Conservation (phyloP, 1,284 basidiomycete species). For the Marasmius sp. region DNA sequence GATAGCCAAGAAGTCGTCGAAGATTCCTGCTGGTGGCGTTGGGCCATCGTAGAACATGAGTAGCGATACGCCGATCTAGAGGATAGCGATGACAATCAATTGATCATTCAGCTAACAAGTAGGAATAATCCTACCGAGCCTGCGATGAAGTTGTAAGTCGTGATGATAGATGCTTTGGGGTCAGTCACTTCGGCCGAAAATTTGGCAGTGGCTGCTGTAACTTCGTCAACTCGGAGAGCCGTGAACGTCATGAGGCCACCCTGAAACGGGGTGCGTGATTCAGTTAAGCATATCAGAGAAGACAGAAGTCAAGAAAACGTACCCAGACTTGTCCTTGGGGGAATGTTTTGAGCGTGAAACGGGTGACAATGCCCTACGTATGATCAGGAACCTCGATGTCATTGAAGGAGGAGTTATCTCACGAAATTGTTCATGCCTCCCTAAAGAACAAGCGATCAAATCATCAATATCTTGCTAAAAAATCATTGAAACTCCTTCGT, state of each 20-base stretch:
- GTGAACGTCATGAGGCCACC: constrained; percentile 53
- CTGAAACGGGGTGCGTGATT: constrained; percentile 27
- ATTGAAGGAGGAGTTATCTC: constrained; percentile 6
- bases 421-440: constrained; percentile 41
- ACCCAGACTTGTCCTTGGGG: constrained; percentile 52
- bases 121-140: constrained; percentile 32
- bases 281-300: background rate
- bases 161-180: constrained; percentile 61
- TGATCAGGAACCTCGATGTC: background rate
- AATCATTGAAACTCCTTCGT: constrained; percentile 4
- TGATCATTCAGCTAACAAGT: background rate
- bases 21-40: constrained; percentile 45
- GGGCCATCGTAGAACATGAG: constrained; percentile 56
- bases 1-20: constrained; percentile 47
- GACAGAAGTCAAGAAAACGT: constrained; percentile 9
- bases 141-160: constrained; percentile 48
- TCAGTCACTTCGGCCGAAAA: constrained; percentile 50
- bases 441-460: background rate
- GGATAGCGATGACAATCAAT: background rate
- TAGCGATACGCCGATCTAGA: constrained; percentile 34
- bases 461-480: background rate
- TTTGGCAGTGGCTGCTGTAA: constrained; percentile 45
- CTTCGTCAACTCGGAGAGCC: constrained; percentile 31
- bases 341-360: constrained; percentile 42
- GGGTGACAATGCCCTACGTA: constrained; percentile 48